These are phyloP conservation scores for Trametes pubescens DNA, from an alignment of 1,284 basidiomycete genomes.

Conservation along the genomic window DNA sequence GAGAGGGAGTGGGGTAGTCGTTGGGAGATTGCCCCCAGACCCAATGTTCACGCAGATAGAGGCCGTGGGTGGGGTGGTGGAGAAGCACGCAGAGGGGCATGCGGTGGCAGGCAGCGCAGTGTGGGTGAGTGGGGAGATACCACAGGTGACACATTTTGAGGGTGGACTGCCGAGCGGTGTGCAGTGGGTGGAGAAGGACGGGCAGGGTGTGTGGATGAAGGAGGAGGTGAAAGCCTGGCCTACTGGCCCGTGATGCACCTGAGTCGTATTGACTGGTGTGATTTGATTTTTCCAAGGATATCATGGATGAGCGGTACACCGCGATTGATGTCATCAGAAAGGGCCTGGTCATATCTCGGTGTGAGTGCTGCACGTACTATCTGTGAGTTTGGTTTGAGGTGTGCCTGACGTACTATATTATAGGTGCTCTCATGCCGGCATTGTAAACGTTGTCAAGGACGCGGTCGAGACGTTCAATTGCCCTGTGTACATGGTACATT, in stretches of 20 bases:
- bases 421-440: slow-evolving; percentile 85
- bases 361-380: slow-evolving; percentile 52
- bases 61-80: slow-evolving; percentile 61
- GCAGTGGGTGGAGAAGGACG: slow-evolving; percentile 59
- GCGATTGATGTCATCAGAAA: slow-evolving; percentile 80
- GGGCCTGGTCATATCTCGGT: slow-evolving; percentile 82
- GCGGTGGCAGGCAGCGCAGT: slow-evolving; percentile 64
- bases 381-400: not conserved
- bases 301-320: slow-evolving; percentile 85
- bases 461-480: slow-evolving; percentile 66
- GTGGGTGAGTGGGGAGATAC: slow-evolving; percentile 85
- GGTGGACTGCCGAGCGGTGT: slow-evolving; percentile 71
- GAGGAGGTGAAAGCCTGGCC: slow-evolving; percentile 59
- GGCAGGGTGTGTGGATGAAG: slow-evolving; percentile 60
- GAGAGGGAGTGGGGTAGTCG: slow-evolving; percentile 54
- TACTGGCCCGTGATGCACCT: not conserved
- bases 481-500: slow-evolving; percentile 75
- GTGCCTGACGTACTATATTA: not conserved
- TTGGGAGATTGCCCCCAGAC: slow-evolving; percentile 69
- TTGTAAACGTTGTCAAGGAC: slow-evolving; percentile 82
- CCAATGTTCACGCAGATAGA: slow-evolving; percentile 76
- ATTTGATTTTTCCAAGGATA: slow-evolving; percentile 57
- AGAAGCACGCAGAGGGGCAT: slow-evolving; percentile 66
- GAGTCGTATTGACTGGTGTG: not conserved
- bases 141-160: slow-evolving; percentile 73